A percentile compares a stretch with the other conserved stretches of the same genome.
Conservation (phyloP, 1,284 basidiomycete genomes). For the Puccinia triticina region DNA sequence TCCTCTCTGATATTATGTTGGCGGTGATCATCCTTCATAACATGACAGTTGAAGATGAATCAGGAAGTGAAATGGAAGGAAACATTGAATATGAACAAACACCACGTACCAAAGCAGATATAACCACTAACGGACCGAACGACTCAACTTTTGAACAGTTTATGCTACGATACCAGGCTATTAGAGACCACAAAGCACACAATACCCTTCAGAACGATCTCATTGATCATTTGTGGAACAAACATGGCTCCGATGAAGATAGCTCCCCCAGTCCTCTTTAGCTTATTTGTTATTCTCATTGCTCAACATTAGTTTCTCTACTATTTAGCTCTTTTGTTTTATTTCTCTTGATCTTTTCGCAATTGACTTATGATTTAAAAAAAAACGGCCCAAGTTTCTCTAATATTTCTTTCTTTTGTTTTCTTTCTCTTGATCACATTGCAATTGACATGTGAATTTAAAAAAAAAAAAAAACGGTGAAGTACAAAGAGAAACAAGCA, state of each 20-base stretch:
- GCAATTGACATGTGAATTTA: too few relatives aligned
- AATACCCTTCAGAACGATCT: not conserved
- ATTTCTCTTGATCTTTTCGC: too few relatives aligned
- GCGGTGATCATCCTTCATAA: not conserved
- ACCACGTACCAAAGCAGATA: not conserved
- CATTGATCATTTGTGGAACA: not conserved
- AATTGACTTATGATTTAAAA: too few relatives aligned
- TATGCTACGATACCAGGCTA: not conserved
- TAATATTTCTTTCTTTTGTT: too few relatives aligned
- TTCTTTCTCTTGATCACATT: too few relatives aligned
- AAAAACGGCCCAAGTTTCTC: too few relatives aligned
- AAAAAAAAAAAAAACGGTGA: too few relatives aligned
- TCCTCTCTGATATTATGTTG: not conserved
- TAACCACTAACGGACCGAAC: not conserved
- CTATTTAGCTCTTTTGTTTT: too few relatives aligned
- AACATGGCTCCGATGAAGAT: not conserved
- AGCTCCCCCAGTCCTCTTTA: too few relatives aligned
- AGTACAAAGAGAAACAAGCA: too few relatives aligned
- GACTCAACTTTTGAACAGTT: not conserved
- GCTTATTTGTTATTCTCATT: too few relatives aligned
- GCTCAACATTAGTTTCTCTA: too few relatives aligned
- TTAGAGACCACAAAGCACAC: not conserved
- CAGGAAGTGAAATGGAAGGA: not conserved
- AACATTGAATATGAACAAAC: not conserved
- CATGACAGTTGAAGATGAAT: not conserved